A percentile compares a stretch with the other conserved stretches of the same genome.
phyloP scores from a whole-genome alignment of 2,329 filamentous ascomycete genomes.

The Tolypocladium nubicola region DNA sequence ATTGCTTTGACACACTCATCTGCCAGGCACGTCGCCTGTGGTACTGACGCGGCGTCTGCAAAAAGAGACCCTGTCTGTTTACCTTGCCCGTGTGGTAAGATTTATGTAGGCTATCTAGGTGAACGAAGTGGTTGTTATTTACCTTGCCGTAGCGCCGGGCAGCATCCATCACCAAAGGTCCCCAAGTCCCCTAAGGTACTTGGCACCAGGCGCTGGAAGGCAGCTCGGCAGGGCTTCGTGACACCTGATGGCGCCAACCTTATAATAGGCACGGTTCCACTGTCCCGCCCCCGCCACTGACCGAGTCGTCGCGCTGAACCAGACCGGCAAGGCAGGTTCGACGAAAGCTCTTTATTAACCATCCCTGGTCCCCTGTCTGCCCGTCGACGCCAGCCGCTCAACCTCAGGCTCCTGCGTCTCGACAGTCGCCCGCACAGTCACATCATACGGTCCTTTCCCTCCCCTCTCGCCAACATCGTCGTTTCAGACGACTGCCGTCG shows the following conservation, averaged over 20 bases:
- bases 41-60: background rate
- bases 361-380: background rate
- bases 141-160: background rate
- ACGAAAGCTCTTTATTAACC: background rate
- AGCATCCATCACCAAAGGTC: background rate
- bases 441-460: background rate
- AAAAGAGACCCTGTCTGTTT: background rate
- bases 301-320: background rate
- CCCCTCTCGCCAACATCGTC: background rate
- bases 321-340: background rate
- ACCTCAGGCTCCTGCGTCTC: background rate
- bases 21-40: background rate
- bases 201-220: background rate
- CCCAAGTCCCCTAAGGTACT: background rate
- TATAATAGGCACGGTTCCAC: background rate
- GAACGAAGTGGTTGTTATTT: no score
- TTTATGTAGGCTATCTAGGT: no score
- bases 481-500: background rate
- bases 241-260: background rate
- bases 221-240: background rate
- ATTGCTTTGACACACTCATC: background rate
- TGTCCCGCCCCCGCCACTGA: background rate
- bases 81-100: background rate
- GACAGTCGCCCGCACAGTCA: background rate
- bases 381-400: background rate